Conservation (phyloP, 2,329 filamentous ascomycete species). For the Ophiognomonia clavigignenti-juglandacearum region DNA sequence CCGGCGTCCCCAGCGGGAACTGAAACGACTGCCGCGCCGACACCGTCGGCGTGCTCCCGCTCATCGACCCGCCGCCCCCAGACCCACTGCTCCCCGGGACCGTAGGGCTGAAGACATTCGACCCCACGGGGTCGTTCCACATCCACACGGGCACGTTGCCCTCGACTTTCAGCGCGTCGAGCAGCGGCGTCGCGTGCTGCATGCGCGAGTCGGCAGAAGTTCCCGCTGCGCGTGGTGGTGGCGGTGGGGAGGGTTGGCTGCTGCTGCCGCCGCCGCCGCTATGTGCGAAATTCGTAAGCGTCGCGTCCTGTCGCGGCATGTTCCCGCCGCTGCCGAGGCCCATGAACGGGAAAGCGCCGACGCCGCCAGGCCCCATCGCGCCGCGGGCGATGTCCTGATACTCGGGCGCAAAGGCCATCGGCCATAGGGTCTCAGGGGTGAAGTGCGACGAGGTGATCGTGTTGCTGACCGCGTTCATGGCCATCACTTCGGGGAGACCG, state of each 20-base stretch:
- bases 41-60: not conserved
- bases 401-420: slow-evolving; percentile 17
- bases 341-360: slow-evolving; percentile 9
- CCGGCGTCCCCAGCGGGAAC: slow-evolving; percentile 14
- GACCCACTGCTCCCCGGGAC: not conserved
- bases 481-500: slow-evolving; percentile 5
- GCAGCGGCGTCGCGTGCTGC: slow-evolving; percentile 17
- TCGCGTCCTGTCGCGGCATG: slow-evolving; percentile 19
- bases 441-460: slow-evolving; percentile 34
- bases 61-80: slow-evolving; percentile 1
- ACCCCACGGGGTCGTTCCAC: slow-evolving; percentile 36
- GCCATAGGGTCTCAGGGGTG: slow-evolving; percentile 30
- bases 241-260: not conserved
- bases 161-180: slow-evolving; percentile 37
- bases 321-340: slow-evolving; percentile 6
- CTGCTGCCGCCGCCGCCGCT: not conserved
- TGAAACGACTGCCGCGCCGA: slow-evolving; percentile 2
- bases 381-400: slow-evolving; percentile 13
- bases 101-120: not conserved
- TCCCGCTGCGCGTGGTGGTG: not conserved
- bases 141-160: slow-evolving; percentile 51
- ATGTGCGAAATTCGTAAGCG: slow-evolving; percentile 13
- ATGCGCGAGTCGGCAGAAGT: slow-evolving; percentile 2
- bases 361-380: not conserved
- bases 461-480: slow-evolving; percentile 29